Evolutionary conservation across 345 rosid genomes (phyloP), one percentile per base, ranked within the genome.

Genomic region (Euphorbia pulcherrima): DNA sequence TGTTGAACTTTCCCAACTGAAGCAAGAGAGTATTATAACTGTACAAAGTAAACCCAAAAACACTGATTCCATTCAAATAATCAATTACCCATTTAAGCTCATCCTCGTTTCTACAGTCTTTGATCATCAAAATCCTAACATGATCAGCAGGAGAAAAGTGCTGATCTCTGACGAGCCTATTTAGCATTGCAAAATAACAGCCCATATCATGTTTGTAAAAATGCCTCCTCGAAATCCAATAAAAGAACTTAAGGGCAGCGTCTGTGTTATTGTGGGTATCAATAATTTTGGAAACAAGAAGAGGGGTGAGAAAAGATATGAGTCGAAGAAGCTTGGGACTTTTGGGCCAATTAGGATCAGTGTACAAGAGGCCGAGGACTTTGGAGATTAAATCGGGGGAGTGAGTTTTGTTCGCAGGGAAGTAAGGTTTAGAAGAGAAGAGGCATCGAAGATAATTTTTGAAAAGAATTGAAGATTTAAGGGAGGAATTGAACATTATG

Each of bases 41-140:
- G 59, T 85, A 83, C 81, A 87, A 69, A 76, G 68, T 80, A 64
- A 83, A 83, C 28, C 68, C 40, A 48, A 85, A 78, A 52, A 73
- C 79, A 70, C 72, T 47, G 48, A 82, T 65, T 35, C 60, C 79
- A 37, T 78, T 70, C 76, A 85, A 68, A 70, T 64, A 85, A 56
- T 81, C 84, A 8, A 82, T 53, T 58, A 79, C 88, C 79, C 80
- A 37, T 62, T n/a, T 74, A 27, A 83, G 76, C 63, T 87, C 88
- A n/a, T 71, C 77, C 67, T 72, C 84, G 39, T 68, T 72, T 64
- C 84, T 62, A 75, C 83, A 80, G 75, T 83, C 77, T 67, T 83
- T 82, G 66, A 87, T 83, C 86, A 83, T 82, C 77, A 85, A 55
- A 55, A 87, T 83, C 81, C 88, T 74, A 63, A 83, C 85, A 27